Conservation (phyloP, 2,329 filamentous ascomycete genomes). For the Erysiphe pulchra region DNA sequence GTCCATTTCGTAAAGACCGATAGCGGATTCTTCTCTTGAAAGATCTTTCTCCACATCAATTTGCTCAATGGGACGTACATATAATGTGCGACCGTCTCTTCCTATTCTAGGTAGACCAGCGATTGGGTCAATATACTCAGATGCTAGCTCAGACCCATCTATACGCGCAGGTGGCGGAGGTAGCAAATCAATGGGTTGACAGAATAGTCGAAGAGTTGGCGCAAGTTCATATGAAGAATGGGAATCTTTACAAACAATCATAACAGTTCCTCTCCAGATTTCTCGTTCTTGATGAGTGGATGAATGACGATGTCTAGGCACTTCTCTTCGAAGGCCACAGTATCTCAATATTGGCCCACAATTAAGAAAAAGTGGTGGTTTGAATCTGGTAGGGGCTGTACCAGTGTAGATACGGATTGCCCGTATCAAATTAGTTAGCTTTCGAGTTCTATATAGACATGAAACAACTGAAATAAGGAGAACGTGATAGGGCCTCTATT, state of each 20-base stretch:
- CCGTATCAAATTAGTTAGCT: constrained; percentile 15
- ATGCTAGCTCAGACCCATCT: constrained; percentile 36
- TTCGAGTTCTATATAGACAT: constrained; percentile 4
- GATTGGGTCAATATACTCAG: constrained; percentile 72
- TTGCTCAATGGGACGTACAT: constrained; percentile 72
- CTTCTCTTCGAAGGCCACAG: constrained; percentile 51
- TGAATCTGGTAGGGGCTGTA: constrained; percentile 40
- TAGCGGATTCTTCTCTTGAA: constrained; percentile 53
- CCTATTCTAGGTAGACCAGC: constrained; percentile 71
- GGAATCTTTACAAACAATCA: constrained; percentile 81
- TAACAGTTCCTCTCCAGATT: constrained; percentile 76
- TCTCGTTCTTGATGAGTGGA: constrained; percentile 28
- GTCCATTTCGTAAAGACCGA: constrained; percentile 54
- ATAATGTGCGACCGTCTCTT: constrained; percentile 62
- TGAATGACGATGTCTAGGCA: constrained; percentile 15
- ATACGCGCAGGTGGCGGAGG: constrained; percentile 52
- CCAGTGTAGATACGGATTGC: constrained; percentile 12
- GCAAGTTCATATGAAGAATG: constrained; percentile 59
- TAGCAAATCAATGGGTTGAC: constrained; percentile 60
- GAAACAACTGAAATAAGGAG: too few species aligned
- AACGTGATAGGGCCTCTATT: too few species aligned
- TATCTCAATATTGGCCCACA: constrained; percentile 81
- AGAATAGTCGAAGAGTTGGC: constrained; percentile 66
- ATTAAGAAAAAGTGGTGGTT: constrained; percentile 60
- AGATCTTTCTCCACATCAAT: constrained; percentile 55